These are phyloP conservation scores for Malus asiatica DNA, from an alignment of 306 rosid genomes.

Conservation along the genomic window DNA sequence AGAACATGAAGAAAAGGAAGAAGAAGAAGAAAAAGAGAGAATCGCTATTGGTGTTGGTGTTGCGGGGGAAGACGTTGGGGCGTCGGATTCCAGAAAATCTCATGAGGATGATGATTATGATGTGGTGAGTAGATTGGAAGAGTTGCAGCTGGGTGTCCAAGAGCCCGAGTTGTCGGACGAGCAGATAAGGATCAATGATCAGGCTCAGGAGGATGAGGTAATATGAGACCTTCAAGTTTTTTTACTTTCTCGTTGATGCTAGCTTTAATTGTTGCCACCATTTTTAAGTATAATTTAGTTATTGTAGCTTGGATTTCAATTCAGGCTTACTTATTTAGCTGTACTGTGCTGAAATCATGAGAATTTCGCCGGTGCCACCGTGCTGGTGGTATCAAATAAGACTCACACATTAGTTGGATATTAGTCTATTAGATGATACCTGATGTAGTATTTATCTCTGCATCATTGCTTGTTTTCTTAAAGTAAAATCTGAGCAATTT, in stretches of 20 bases:
- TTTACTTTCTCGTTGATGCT: background rate
- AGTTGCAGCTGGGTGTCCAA: conserved; percentile 21
- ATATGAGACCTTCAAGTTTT: background rate
- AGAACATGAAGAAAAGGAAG: background rate
- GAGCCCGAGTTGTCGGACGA: conserved; percentile 54
- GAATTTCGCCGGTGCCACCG: too few relatives aligned
- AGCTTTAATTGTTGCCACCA: background rate
- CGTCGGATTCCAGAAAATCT: conserved; percentile 18
- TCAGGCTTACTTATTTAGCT: background rate
- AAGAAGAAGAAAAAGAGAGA: background rate
- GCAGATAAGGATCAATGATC: conserved; percentile 55
- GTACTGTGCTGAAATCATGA: background rate
- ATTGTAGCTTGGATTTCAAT: background rate
- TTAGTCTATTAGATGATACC: too few relatives aligned
- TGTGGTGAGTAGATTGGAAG: conserved; percentile 35
- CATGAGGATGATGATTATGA: conserved; percentile 22
- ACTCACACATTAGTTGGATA: too few relatives aligned
- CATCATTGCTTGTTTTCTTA: too few relatives aligned
- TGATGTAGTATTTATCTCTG: too few relatives aligned
- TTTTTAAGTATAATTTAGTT: background rate
- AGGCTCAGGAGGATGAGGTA: conserved; percentile 85
- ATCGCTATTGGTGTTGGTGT: background rate
- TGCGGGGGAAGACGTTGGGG: background rate
- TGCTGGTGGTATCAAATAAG: too few relatives aligned
- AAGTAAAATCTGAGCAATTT: too few relatives aligned